Base-by-base conservation (phyloP, 768 basidiomycete genomes). In the Neoboletus brunneissimus region DNA sequence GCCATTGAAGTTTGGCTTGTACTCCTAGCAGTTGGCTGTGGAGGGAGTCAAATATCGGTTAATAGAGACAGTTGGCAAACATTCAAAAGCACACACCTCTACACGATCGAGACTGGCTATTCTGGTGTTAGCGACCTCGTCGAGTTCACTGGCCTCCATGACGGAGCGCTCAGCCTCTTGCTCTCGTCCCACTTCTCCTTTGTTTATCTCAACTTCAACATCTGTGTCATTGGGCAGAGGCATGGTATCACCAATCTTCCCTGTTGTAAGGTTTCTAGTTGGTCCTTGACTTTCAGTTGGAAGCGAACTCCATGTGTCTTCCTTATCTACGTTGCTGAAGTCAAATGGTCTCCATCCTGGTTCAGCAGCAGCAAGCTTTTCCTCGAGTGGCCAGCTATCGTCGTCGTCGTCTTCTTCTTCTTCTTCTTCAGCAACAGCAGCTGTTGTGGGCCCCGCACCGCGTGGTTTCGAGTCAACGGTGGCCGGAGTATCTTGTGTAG, bases 341-440 rank as follows among this genome's bases (percentile, higher is more conserved):
- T 79, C 81, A 60, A 85, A 85, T 45, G 79, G 76, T 16, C 81
- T 81, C 89, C 89, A 90, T 56, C 79, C 73, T 53, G 72, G 79
- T 35, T 81, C 75, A 11, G 76, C 78, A 38, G 76, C 75, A 0
- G 79, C 74, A 53, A 87, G 70, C 60, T 84, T 86, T 60, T 87
- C 87, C 40, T 87, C 83, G 27, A 88, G 72, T 11, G 85, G 86
- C 88, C 88, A 91, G 65, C 88, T 89, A 63, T 90, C 88, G 11
- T 80, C 79, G 50, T 67, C 64, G 59, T 89, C 88, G 10, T 80
- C 79, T 50, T 67, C 64, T 60, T 89, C 88, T 44, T 85, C 83
- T 15, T 69, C 68, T 45, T 85, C 83, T 22, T 68, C 64, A 20
- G 40, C 11, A 10, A 42, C 34, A 31, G 27, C 44, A 9, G 23